Percentiles rank a stretch among this genome's conserved stretches.
Evolutionary conservation across 1,284 basidiomycete genomes (phyloP).

Genomic region (Ceraceosorus guamensis): DNA sequence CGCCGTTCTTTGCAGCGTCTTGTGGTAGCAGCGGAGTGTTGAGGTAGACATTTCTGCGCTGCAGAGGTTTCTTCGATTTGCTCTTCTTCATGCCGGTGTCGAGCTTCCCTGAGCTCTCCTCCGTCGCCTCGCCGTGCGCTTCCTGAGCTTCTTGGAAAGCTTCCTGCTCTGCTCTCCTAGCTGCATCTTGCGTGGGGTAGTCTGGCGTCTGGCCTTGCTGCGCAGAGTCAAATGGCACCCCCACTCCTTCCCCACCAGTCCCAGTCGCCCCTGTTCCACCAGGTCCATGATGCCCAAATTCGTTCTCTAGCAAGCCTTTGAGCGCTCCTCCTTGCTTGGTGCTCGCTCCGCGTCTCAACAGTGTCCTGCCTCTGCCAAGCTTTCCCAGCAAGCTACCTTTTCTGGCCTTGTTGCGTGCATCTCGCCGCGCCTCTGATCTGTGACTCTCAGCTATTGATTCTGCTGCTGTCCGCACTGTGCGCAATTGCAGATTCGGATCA

Average conservation of each 20-base stretch:
- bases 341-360: constrained; percentile 10
- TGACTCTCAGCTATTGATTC: constrained; percentile 42
- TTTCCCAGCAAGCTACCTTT: constrained; percentile 18
- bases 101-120: constrained; percentile 2
- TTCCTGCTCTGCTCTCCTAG: constrained; percentile 5
- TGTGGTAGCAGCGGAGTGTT: constrained; percentile 54
- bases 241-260: constrained; percentile 16
- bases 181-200: constrained; percentile 16
- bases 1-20: constrained; percentile 65
- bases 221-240: constrained; percentile 32
- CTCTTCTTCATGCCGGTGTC: constrained; percentile 1
- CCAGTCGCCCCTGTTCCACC: constrained; percentile 18
- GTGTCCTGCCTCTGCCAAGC: constrained; percentile 32
- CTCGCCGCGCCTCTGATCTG: constrained; percentile 34
- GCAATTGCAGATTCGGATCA: constrained; percentile 39
- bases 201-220: constrained; percentile 25
- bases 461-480: constrained; percentile 40
- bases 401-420: constrained; percentile 23
- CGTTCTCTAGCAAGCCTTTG: constrained; percentile 4
- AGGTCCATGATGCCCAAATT: not conserved
- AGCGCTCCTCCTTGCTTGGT: not conserved
- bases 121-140: constrained; percentile 2
- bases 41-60: constrained; percentile 40
- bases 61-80: constrained; percentile 24
- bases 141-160: constrained; percentile 10